Base-by-base conservation (phyloP, 306 rosid species). In the Prinsepia uniflora region DNA sequence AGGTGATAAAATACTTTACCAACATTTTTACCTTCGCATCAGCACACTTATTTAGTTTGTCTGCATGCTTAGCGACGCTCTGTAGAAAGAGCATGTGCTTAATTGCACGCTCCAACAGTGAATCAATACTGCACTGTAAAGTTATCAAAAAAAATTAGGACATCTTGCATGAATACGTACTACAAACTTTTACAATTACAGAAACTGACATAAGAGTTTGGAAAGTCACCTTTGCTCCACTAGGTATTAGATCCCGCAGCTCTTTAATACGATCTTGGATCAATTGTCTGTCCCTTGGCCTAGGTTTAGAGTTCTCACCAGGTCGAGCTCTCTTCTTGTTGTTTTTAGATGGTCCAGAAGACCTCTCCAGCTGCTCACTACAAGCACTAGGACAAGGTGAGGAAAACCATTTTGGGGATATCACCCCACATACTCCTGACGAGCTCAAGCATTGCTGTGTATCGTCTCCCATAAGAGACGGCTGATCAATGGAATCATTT, bases 231-330 rank as follows among this genome's bases (percentile, higher is more conserved):
- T 95, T 95, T 49, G 96, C 91, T 75, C 97, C 99, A 74, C 72
- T 87, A 44, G 99, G 99, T 56, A 89, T 96, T 65, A 95, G 81
- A 72, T 95, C 97, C 74, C 99, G 84, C 71, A 95, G 84, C 77
- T 95, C 99, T 80, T 95, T 91, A 14, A 95, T 91, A 22, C 99
- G 99, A 72, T 95, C 99, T 81, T 95, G 99, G 77, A 95, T 95
- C 83, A 95, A 82, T 75, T 95, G 99, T 68, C 99, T 82, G 82
- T 95, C 99, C 88, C 99, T 89, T 39, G 97, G 99, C 77, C 99
- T 86, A 53, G 99, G 99, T 81, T 96, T 89, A 80, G 89, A 79
- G 80, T 81, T 89, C 80, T 91, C 99, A 63, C 99, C 96, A 2
- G 96, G 91, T 74, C 91, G 82, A 43, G 96, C 89, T 79, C 96